Evolutionary conservation across 345 rosid species (phyloP).

Genomic region (Ceriops tagal): DNA sequence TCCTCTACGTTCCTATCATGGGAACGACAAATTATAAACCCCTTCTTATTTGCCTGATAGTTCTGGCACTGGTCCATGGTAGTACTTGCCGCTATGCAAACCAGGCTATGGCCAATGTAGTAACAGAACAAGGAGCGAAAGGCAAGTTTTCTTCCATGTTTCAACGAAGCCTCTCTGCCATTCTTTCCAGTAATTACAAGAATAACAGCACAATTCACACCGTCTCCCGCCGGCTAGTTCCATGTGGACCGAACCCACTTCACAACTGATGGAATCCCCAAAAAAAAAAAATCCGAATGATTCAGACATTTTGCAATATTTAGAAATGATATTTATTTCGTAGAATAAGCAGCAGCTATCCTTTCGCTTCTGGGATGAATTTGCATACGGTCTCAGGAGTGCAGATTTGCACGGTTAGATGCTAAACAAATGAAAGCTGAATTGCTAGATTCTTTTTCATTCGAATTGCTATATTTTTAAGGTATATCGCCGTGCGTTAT

Average conservation of each 20-base stretch:
- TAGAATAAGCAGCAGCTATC: too few species aligned
- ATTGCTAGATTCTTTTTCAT: too few species aligned
- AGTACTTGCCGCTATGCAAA: conserved; percentile 17
- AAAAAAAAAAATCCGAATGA: neutral
- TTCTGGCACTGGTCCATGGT: conserved; percentile 20
- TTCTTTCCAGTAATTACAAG: conserved; percentile 5
- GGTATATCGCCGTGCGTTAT: too few species aligned
- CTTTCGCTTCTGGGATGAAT: too few species aligned
- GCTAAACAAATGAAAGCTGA: too few species aligned
- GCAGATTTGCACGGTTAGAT: too few species aligned
- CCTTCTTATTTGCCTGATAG: conserved; percentile 13
- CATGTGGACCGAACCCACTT: conserved; percentile 45
- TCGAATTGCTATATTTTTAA: too few species aligned
- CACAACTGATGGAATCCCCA: conserved; percentile 35
- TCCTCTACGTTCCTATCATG: conserved; percentile 11
- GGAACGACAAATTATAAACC: conserved; percentile 10
- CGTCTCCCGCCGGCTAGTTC: conserved; percentile 38
- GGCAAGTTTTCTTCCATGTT: conserved; percentile 27
- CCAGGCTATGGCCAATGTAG: neutral
- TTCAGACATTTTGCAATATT: too few species aligned
- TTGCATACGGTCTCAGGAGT: too few species aligned
- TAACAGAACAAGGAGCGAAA: conserved; percentile 8
- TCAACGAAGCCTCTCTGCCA: conserved; percentile 19
- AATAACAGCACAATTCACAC: conserved; percentile 6
- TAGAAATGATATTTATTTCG: too few species aligned